phyloP scores from a whole-genome alignment of 2,329 filamentous ascomycete species.

The Fusarium setosum region DNA sequence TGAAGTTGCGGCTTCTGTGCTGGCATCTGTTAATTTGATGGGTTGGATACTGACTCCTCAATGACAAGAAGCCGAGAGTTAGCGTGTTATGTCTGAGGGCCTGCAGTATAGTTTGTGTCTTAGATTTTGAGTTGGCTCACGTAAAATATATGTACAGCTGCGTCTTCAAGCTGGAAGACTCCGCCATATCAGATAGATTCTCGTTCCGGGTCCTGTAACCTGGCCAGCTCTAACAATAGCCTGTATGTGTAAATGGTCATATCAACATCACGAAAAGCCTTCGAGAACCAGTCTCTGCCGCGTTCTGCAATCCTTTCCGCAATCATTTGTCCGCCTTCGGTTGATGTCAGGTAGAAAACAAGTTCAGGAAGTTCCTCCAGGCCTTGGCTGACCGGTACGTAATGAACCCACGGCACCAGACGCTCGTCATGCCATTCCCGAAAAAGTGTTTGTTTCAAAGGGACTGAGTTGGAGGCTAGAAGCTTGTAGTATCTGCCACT shows the following conservation, averaged over 20 bases:
- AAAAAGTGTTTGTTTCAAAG: slow-evolving; percentile 64
- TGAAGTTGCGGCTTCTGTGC: too few species aligned
- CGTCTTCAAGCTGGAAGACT: background rate
- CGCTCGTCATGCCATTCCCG: slow-evolving; percentile 70
- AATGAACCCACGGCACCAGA: slow-evolving; percentile 67
- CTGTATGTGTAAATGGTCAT: slow-evolving; percentile 71
- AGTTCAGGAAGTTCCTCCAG: slow-evolving; percentile 65
- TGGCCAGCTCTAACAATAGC: slow-evolving; percentile 67
- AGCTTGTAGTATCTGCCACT: slow-evolving; percentile 65
- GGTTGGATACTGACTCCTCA: too few species aligned
- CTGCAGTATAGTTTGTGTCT: too few species aligned
- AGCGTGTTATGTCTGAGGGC: too few species aligned
- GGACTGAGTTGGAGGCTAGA: slow-evolving; percentile 57
- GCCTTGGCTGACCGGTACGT: slow-evolving; percentile 62
- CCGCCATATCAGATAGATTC: background rate
- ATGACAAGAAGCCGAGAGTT: too few species aligned
- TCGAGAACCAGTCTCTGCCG: slow-evolving; percentile 65
- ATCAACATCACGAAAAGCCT: slow-evolving; percentile 67
- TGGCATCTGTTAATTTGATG: too few species aligned
- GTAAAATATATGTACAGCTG: too few species aligned
- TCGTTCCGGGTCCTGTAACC: slow-evolving; percentile 51
- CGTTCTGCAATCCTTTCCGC: slow-evolving; percentile 63
- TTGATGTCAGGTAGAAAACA: slow-evolving; percentile 57
- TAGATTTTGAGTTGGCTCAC: too few species aligned
- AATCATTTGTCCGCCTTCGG: slow-evolving; percentile 57